Conservation (phyloP, 1,139 yeast species). For the Pichia sp. region DNA sequence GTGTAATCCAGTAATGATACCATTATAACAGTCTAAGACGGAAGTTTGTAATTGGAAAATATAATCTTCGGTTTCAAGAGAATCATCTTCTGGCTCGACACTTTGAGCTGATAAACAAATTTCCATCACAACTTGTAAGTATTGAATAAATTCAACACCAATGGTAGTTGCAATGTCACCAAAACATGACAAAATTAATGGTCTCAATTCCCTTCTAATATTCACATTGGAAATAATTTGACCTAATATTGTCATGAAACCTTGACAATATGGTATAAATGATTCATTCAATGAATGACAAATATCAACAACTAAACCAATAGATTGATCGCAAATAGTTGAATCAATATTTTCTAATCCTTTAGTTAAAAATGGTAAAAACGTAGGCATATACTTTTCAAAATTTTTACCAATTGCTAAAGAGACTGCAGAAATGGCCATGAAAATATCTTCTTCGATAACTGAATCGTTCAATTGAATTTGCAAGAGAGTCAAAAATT, state of each 20-base stretch:
- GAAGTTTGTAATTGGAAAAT: constrained; percentile 69
- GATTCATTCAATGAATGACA: constrained; percentile 80
- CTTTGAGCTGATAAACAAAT: constrained; percentile 54
- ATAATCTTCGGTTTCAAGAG: constrained; percentile 73
- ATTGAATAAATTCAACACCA: constrained; percentile 67
- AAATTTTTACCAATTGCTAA: constrained; percentile 66
- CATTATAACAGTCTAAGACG: constrained; percentile 90
- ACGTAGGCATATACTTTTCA: constrained; percentile 67
- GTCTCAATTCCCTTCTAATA: constrained; percentile 74
- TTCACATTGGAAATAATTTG: constrained; percentile 55
- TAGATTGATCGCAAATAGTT: constrained; percentile 79
- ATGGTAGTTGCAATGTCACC: constrained; percentile 93
- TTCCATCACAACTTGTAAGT: constrained; percentile 70
- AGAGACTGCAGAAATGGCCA: constrained; percentile 87
- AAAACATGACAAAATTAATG: constrained; percentile 86
- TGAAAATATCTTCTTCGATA: constrained; percentile 90
- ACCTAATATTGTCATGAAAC: constrained; percentile 78
- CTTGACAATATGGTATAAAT: constrained; percentile 66
- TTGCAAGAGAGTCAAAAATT: constrained; percentile 63
- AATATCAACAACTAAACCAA: constrained; percentile 94
- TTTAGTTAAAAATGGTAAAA: constrained; percentile 70
- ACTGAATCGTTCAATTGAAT: constrained; percentile 58
- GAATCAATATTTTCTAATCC: constrained; percentile 80
- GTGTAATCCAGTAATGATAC: constrained; percentile 82
- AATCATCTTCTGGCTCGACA: constrained; percentile 47